Percentiles rank a stretch among this genome's conserved stretches.
Conservation (phyloP, 805 yeast species). For the Nakazawaea ernobii region DNA sequence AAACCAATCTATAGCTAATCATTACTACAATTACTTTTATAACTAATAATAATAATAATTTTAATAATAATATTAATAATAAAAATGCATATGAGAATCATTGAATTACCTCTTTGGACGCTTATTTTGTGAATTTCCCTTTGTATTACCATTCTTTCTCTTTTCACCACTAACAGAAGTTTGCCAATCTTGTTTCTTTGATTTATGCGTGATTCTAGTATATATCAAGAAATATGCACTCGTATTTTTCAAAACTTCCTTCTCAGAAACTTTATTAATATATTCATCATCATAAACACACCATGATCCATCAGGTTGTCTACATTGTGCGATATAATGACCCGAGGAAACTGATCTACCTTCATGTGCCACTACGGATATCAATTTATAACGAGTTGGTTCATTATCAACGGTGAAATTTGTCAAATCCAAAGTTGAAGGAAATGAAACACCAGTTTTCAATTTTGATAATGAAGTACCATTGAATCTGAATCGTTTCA, state of each 20-base stretch:
- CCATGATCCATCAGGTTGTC: constrained; percentile 92
- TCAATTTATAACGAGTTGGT: constrained; percentile 62
- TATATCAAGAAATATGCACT: constrained; percentile 89
- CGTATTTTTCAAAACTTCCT: constrained; percentile 72
- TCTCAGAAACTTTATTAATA: constrained; percentile 65
- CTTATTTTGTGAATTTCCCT: background rate
- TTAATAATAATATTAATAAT: background rate
- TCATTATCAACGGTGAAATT: constrained; percentile 45
- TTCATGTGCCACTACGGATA: constrained; percentile 86
- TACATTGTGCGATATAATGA: constrained; percentile 86
- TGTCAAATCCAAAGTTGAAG: constrained; percentile 68
- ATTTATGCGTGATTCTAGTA: constrained; percentile 64
- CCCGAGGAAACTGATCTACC: constrained; percentile 92
- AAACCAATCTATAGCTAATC: too few relatives aligned
- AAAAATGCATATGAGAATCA: background rate
- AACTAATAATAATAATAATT: background rate
- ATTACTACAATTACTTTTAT: too few relatives aligned
- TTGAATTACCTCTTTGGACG: background rate
- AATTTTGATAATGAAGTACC: constrained; percentile 74
- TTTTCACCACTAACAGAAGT: background rate
- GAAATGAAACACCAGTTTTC: constrained; percentile 80
- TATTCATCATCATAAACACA: constrained; percentile 92
- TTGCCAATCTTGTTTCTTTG: constrained; percentile 10
- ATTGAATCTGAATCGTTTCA: constrained; percentile 87
- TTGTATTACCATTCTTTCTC: background rate